Evolutionary conservation across 2,329 filamentous ascomycete species (phyloP).

Genomic region (Scedosporium minutisporum): DNA sequence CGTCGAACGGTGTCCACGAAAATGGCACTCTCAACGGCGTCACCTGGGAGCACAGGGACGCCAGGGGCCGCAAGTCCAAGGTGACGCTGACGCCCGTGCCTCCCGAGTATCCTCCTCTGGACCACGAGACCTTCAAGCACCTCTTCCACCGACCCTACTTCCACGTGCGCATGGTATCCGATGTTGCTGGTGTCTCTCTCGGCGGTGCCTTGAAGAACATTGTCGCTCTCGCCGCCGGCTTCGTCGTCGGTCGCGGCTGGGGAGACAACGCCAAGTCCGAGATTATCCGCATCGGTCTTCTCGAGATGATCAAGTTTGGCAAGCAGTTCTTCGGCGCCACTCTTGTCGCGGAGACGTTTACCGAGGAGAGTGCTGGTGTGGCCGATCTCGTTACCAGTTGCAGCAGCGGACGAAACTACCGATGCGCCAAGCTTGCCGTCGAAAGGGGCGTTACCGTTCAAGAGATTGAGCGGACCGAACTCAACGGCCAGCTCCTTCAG

Average conservation of each 20-base stretch:
- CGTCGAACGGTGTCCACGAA: constrained; percentile 34
- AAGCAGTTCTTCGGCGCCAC: constrained; percentile 85
- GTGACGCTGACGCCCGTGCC: constrained; percentile 68
- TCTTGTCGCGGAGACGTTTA: constrained; percentile 77
- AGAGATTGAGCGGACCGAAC: constrained; percentile 78
- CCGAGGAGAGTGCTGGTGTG: constrained; percentile 91
- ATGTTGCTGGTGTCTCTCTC: constrained; percentile 94
- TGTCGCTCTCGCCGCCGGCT: constrained; percentile 86
- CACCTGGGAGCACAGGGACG: constrained; percentile 57
- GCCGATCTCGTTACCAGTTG: constrained; percentile 94
- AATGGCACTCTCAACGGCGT: constrained; percentile 37
- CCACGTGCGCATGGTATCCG: constrained; percentile 85
- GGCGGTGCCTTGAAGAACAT: constrained; percentile 95
- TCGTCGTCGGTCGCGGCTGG: constrained; percentile 92
- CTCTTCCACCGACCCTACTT: constrained; percentile 97
- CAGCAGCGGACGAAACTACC: constrained; percentile 85
- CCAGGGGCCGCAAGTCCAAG: constrained; percentile 56
- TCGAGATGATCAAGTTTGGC: constrained; percentile 95
- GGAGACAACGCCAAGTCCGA: constrained; percentile 99
- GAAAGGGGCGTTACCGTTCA: constrained; percentile 70
- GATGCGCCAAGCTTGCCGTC: constrained; percentile 81
- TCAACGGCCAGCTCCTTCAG: constrained; percentile 96
- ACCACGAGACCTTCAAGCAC: constrained; percentile 71
- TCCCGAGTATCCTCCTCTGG: constrained; percentile 72
- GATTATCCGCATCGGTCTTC: constrained; percentile 88